Evolutionary conservation across 2,329 filamentous ascomycete species (phyloP).

Genomic region (Achaetomium macrosporum): DNA sequence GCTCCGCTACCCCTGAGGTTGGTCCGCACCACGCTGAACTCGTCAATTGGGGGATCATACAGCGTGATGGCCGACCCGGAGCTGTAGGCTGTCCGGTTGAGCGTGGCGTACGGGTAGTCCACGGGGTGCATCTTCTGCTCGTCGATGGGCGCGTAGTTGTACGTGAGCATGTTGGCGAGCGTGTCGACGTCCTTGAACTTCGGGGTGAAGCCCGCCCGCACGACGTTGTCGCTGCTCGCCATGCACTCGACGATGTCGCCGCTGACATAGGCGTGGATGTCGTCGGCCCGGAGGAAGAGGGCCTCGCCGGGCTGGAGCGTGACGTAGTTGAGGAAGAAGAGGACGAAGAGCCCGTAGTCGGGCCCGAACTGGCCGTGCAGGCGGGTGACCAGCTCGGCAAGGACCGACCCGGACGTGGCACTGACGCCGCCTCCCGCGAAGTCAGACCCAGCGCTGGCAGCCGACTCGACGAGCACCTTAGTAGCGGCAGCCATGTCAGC

Average conservation of each 20-base stretch:
- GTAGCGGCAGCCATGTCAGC: constrained; percentile 59
- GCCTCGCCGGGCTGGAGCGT: constrained; percentile 83
- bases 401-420: constrained; percentile 61
- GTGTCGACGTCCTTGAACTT: constrained; percentile 97
- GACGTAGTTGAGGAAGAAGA: constrained; percentile 97
- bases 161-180: constrained; percentile 85
- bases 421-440: constrained; percentile 70
- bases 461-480: constrained; percentile 64
- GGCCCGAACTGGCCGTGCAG: constrained; percentile 78
- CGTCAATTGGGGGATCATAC: constrained; percentile 94
- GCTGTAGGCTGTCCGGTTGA: constrained; percentile 77
- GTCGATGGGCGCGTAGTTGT: constrained; percentile 88
- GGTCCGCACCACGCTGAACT: constrained; percentile 85
- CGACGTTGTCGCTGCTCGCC: constrained; percentile 97
- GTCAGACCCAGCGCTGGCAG: constrained; percentile 58
- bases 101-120: constrained; percentile 78
- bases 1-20: constrained; percentile 64
- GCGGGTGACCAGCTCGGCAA: constrained; percentile 70
- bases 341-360: constrained; percentile 89
- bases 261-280: constrained; percentile 91
- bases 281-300: constrained; percentile 92
- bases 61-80: constrained; percentile 66
- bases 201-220: constrained; percentile 92
- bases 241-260: constrained; percentile 99
- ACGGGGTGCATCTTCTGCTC: constrained; percentile 87